These are phyloP conservation scores for Teratosphaeria nubilosa DNA, from an alignment of 2,329 filamentous ascomycete species.

Conservation along the genomic window DNA sequence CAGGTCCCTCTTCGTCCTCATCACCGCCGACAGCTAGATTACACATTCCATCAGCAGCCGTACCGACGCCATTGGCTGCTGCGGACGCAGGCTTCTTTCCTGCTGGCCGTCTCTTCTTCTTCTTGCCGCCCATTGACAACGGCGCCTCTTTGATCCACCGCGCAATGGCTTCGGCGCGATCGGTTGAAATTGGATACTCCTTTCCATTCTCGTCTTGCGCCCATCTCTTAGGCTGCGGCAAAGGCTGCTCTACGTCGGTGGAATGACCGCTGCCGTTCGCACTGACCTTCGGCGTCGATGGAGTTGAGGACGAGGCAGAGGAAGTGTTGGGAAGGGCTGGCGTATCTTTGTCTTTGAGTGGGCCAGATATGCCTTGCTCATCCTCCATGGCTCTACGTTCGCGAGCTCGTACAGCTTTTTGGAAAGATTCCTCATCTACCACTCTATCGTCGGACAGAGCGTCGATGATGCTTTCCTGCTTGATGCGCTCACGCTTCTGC, in stretches of 20 bases:
- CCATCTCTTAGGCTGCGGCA: conserved; percentile 45
- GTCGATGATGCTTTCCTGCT: conserved; percentile 57
- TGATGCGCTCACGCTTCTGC: conserved; percentile 49
- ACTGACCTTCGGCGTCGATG: conserved; percentile 2
- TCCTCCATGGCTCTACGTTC: conserved; percentile 49
- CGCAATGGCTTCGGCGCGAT: conserved; percentile 58
- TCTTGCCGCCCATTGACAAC: conserved; percentile 26
- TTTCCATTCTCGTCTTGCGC: conserved; percentile 55
- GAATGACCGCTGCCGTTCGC: neutral
- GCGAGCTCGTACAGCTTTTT: conserved; percentile 51
- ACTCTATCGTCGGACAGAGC: conserved; percentile 59
- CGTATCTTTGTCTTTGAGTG: conserved; percentile 21
- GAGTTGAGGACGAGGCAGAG: conserved; percentile 1
- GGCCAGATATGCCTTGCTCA: conserved; percentile 35
- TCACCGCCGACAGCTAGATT: conserved; percentile 7
- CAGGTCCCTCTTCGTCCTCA: conserved; percentile 16
- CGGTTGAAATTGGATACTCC: conserved; percentile 60
- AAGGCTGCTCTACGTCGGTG: conserved; percentile 1
- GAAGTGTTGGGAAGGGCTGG: neutral
- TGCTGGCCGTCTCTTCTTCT: conserved; percentile 26
- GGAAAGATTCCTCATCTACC: conserved; percentile 56
- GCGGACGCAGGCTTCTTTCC: conserved; percentile 18
- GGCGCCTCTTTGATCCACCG: conserved; percentile 54
- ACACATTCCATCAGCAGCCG: conserved; percentile 7
- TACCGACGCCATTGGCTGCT: conserved; percentile 7